Evolutionary conservation across 345 rosid species (phyloP), one percentile per base, ranked within the genome.

Genomic region (Gossypium ekmanianum): DNA sequence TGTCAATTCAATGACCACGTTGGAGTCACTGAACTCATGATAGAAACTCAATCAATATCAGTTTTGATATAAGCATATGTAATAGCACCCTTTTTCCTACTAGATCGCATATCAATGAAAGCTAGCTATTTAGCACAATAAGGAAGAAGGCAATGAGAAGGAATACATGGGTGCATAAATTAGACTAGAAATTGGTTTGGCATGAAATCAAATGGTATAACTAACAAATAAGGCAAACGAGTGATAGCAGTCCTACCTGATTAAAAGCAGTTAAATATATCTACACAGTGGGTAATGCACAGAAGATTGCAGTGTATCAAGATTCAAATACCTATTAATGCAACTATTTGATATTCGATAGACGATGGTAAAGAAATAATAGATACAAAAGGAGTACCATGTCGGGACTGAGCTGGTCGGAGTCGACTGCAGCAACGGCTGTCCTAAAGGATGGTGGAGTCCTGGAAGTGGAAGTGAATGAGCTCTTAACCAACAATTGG

Each of bases 361-460:
- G 56, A 24, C 20, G 39, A 17, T 14, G 56, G 20, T 56, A 4
- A 63, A 66, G 51, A 43, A 78, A 11, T 17, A 26, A 29, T 22
- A 58, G 51, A 75, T 14, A 55, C 62, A 69, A 50, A 18, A 41
- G 41, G n/a, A 73, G 13, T 64, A 83, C 87, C 87, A 80, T 52
- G 26, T 73, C 78, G 44, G 84, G 62, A 61, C 82, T 62, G 77
- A 80, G 79, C 51, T 80, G 79, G 77, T 71, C 61, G 24, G 92
- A 83, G 72, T 84, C 85, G 11, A 81, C 71, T 52, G 90, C 81
- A 29, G 88, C 81, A 48, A 85, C 88, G 29, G 87, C 83, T 9
- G 84, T 71, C 71, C 73, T 83, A n/a, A 83, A 82, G 61, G 84
- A 78, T 43, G 81, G 58, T 16, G 70, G 16, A 63, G 43, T 67